These are phyloP conservation scores for Cercospora sp. DNA, from an alignment of 2,329 filamentous ascomycete species.

Conservation along the genomic window DNA sequence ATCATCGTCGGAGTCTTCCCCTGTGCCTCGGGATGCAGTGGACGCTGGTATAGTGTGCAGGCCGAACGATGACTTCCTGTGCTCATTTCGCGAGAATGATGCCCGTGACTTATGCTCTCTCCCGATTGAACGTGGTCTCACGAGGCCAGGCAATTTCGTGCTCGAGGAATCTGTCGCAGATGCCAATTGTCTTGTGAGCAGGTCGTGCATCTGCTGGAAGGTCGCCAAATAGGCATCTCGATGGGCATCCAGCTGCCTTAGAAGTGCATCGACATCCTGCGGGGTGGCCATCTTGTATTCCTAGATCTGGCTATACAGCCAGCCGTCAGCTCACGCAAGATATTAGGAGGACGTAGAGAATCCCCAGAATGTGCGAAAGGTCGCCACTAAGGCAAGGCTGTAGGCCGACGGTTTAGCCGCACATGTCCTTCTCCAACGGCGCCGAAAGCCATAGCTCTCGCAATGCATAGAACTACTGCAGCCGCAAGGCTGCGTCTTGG, in stretches of 20 bases:
- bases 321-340: background rate
- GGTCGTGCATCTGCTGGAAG: slow-evolving; percentile 25
- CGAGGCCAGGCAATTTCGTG: background rate
- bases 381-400: slow-evolving; percentile 4
- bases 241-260: slow-evolving; percentile 28
- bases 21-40: slow-evolving; percentile 26
- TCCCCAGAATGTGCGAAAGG: background rate
- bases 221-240: slow-evolving; percentile 27
- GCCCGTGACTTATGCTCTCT: slow-evolving; percentile 14
- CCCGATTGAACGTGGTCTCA: background rate
- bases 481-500: background rate
- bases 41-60: slow-evolving; percentile 22
- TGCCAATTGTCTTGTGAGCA: slow-evolving; percentile 20
- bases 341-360: background rate
- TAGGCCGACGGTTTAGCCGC: background rate
- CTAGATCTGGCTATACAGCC: background rate
- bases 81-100: slow-evolving; percentile 7
- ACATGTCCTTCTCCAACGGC: background rate
- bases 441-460: slow-evolving; percentile 5
- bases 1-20: slow-evolving; percentile 42
- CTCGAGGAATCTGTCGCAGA: slow-evolving; percentile 3
- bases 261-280: slow-evolving; percentile 13
- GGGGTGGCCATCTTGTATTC: background rate
- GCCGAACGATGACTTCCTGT: slow-evolving; percentile 22
- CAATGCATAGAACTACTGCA: slow-evolving; percentile 10